These are phyloP conservation scores for Paspalum notatum DNA, from an alignment of 176 grass and related monocot genomes.

Conservation along the genomic window DNA sequence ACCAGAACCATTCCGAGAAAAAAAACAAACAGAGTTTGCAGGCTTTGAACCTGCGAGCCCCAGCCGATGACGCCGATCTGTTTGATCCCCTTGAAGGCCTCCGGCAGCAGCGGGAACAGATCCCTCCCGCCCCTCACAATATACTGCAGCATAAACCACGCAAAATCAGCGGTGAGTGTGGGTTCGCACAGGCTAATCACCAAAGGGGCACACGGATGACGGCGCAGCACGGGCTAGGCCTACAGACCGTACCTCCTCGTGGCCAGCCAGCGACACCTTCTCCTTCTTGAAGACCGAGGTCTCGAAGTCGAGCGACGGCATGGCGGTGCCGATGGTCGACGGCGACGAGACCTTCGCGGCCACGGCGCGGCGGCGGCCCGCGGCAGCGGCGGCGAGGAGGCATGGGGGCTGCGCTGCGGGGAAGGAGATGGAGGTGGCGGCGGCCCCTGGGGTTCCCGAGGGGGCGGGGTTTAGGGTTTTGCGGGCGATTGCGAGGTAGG, in stretches of 20 bases:
- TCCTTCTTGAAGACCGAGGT: constrained; percentile 82
- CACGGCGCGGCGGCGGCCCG: constrained; percentile 31
- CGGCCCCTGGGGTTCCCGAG: constrained; percentile 42
- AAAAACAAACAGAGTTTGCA: constrained; percentile 9
- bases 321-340: constrained; percentile 41
- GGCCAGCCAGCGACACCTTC: constrained; percentile 68
- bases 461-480: constrained; percentile 47
- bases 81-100: constrained; percentile 77
- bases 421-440: constrained; percentile 36
- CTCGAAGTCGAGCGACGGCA: constrained; percentile 69
- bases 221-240: neutral
- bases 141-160: constrained; percentile 43
- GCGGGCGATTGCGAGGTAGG: constrained; percentile 29
- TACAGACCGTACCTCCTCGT: constrained; percentile 58
- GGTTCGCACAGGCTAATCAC: neutral
- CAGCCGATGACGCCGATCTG: constrained; percentile 83
- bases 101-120: constrained; percentile 70
- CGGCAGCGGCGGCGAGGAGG: constrained; percentile 33
- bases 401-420: constrained; percentile 28
- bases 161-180: neutral
- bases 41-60: constrained; percentile 63
- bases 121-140: constrained; percentile 82
- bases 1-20: neutral
- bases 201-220: too few relatives aligned
- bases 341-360: constrained; percentile 47